Evolutionary conservation across 2,329 filamentous ascomycete genomes (phyloP), one percentile per base, ranked within the genome.

Genomic region (Beauveria asiatica): DNA sequence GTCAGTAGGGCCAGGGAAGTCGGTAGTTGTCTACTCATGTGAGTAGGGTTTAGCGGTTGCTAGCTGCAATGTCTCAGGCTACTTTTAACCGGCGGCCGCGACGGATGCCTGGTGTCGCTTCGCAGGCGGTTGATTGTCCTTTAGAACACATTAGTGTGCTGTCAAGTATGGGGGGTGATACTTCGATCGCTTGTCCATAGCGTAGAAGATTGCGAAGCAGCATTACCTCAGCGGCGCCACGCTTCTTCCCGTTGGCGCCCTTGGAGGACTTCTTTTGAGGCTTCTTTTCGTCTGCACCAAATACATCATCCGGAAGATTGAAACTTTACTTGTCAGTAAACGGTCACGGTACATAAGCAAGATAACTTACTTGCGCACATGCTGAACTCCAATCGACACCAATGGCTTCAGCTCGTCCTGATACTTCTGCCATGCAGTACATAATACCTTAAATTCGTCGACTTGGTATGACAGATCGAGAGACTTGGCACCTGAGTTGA

Each of bases 221-320:
- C 63, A 67, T 68, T 74, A 79, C 76, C 72, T 80, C 76, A 64
- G 79, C 68, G 62, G 79, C 75, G 62, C 72, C 74, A 59, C 80
- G 78, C 70, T 82, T 82, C 70, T 78, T 82, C 53, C 70, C 69
- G 60, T 70, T 70, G 11, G 72, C 68, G 63, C 72, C 72, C 64
- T 78, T 78, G 48, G 72, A 68, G 55, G 70, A 78, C 72, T 83
- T 86, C 73, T 76, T 84, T 69, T 80, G 83, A 5, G 89, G 89
- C 67, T 84, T 88, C 54, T 78, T 77, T 73, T 99, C 94, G 68
- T 90, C 90, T 25, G 86, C 77, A 52, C 86, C 82, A 70, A 99
- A 99, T 2, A 97, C 86, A 72, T 99, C 93, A 62, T 90, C 86
- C 30, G 94, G 94, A 27, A 99, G 81, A 69, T 92, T 86, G 71